phyloP scores from a whole-genome alignment of 768 basidiomycete species.

The Naganishia kalamii region DNA sequence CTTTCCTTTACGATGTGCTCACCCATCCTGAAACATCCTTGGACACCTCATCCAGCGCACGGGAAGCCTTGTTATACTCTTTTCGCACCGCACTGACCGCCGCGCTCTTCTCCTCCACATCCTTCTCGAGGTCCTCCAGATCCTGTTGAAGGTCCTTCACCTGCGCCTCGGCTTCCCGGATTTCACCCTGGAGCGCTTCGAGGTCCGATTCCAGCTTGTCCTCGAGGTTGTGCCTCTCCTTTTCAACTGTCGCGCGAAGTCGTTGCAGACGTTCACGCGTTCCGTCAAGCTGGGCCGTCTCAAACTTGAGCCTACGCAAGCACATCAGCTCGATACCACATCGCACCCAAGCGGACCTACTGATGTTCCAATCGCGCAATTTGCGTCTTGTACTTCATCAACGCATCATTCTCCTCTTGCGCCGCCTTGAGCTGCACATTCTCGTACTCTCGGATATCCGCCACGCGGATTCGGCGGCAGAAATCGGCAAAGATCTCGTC shows the following conservation, averaged over 20 bases:
- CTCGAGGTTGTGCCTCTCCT: conserved; percentile 34
- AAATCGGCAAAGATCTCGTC: conserved; percentile 59
- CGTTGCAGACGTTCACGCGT: conserved; percentile 60
- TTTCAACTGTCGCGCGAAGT: conserved; percentile 46
- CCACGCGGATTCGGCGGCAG: conserved; percentile 10
- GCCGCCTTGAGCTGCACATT: conserved; percentile 65
- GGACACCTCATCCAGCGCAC: conserved; percentile 30
- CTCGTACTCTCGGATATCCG: conserved; percentile 63
- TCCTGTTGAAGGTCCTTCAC: conserved; percentile 6
- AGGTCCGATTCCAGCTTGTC: conserved; percentile 42
- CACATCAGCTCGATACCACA: not conserved
- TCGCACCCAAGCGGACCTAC: not conserved
- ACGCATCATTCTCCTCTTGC: conserved; percentile 74
- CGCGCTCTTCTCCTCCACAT: conserved; percentile 21
- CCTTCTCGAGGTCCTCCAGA: conserved; percentile 49
- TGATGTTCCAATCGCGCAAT: conserved; percentile 20
- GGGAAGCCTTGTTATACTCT: not conserved
- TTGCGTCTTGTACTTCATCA: conserved; percentile 34
- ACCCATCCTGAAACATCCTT: conserved; percentile 51
- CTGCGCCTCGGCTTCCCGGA: conserved; percentile 11
- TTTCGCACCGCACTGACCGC: conserved; percentile 25
- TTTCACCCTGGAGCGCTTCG: not conserved
- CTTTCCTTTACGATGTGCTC: conserved; percentile 30
- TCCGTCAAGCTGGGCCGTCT: conserved; percentile 64
- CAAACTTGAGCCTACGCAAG: conserved; percentile 64